These are phyloP conservation scores for Lachnellula occidentalis DNA, from an alignment of 2,329 filamentous ascomycete genomes.

Conservation along the genomic window DNA sequence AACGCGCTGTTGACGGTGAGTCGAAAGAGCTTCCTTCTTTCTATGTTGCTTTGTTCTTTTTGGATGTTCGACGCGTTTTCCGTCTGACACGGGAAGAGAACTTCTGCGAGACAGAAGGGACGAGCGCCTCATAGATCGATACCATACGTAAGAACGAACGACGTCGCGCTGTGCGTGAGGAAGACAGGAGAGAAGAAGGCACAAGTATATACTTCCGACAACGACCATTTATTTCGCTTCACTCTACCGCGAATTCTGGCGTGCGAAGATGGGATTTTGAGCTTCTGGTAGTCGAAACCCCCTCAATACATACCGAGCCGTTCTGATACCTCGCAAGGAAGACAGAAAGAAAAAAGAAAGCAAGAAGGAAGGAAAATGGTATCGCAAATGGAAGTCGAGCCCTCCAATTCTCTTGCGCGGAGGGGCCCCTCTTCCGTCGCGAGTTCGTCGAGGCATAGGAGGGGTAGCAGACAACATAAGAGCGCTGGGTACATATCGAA, in stretches of 20 bases:
- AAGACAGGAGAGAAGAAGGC: background rate
- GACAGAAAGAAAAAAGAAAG: background rate
- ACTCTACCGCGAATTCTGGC: background rate
- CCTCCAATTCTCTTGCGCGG: conserved; percentile 47
- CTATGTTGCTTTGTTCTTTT: background rate
- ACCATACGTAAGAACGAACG: background rate
- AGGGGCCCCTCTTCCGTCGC: conserved; percentile 58
- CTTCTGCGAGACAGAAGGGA: conserved; percentile 3
- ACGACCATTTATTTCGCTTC: background rate
- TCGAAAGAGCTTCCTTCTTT: background rate
- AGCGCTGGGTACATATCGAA: conserved; percentile 76
- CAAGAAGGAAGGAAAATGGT: conserved; percentile 42
- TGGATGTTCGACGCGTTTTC: conserved; percentile 15
- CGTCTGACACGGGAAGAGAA: conserved; percentile 5
- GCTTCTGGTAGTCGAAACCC: background rate
- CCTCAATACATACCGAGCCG: background rate
- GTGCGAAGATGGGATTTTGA: conserved; percentile 12
- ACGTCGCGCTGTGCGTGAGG: background rate
- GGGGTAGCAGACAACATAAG: conserved; percentile 64
- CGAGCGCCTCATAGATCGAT: background rate
- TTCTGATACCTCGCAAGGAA: conserved; percentile 3
- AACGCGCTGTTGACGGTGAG: conserved; percentile 1
- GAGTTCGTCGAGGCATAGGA: conserved; percentile 51
- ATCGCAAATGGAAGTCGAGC: conserved; percentile 50
- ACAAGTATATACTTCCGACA: conserved; percentile 2